phyloP scores from a whole-genome alignment of 2,329 filamentous ascomycete genomes.

The Colletotrichum tanaceti region DNA sequence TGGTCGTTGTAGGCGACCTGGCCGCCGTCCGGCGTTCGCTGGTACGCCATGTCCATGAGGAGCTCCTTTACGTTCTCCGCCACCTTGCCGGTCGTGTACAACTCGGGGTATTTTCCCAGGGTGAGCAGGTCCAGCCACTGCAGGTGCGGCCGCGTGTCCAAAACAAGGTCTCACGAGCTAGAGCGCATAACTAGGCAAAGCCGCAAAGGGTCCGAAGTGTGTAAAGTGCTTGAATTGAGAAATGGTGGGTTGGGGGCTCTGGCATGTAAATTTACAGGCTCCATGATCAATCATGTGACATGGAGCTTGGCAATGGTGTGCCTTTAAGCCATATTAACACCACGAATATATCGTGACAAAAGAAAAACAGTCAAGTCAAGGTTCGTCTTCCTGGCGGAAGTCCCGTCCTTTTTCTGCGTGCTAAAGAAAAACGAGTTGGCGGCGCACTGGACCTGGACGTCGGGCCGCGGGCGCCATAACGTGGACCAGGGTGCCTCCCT shows the following conservation, averaged over 20 bases:
- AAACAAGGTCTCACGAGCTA: too few species aligned
- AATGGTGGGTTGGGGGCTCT: too few species aligned
- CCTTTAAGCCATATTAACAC: too few species aligned
- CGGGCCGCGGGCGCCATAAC: slow-evolving; percentile 21
- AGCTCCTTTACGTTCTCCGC: slow-evolving; percentile 13
- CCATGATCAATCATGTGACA: too few species aligned
- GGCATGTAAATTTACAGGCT: too few species aligned
- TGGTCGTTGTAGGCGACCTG: slow-evolving; percentile 12
- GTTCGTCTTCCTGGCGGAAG: too few species aligned
- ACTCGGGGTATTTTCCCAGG: not conserved
- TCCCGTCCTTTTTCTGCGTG: too few species aligned
- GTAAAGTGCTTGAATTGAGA: too few species aligned
- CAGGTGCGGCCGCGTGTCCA: not conserved
- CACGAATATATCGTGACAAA: too few species aligned
- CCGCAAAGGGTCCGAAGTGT: too few species aligned
- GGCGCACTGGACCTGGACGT: not conserved
- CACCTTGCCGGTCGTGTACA: slow-evolving; percentile 6
- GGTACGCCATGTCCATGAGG: slow-evolving; percentile 16
- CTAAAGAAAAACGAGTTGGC: not conserved
- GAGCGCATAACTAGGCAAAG: too few species aligned
- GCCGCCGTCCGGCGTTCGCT: slow-evolving; percentile 1
- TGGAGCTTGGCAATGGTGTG: too few species aligned
- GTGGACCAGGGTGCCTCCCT: slow-evolving; percentile 16
- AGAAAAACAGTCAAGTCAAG: not conserved
- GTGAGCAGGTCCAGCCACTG: slow-evolving; percentile 13